phyloP scores from a whole-genome alignment of 2,329 filamentous ascomycete genomes.

The Aureobasidium uvarum region DNA sequence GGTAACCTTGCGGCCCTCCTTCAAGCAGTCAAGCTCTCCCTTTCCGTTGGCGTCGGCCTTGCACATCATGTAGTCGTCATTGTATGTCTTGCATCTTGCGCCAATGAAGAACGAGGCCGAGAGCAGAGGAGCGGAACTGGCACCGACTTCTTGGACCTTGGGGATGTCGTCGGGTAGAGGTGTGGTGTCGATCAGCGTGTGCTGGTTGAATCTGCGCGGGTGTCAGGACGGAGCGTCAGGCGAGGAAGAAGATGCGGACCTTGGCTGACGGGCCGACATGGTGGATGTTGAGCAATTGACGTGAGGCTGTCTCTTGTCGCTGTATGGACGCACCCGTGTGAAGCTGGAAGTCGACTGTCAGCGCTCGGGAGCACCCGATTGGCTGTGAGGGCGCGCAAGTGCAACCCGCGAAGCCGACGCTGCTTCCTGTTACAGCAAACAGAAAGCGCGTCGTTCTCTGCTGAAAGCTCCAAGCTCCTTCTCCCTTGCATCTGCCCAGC shows the following conservation, averaged over 20 bases:
- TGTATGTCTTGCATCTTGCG: constrained; percentile 88
- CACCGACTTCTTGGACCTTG: constrained; percentile 87
- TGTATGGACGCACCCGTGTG: constrained; percentile 14
- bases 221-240: constrained; percentile 27
- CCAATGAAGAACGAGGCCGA: constrained; percentile 97
- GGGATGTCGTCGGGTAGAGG: constrained; percentile 90
- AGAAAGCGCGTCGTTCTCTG: constrained; percentile 20
- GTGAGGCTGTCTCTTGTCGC: constrained; percentile 8
- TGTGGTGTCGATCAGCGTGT: constrained; percentile 91
- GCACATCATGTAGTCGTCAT: constrained; percentile 99
- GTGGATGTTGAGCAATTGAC: constrained; percentile 40
- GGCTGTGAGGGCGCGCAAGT: neutral
- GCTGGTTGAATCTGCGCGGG: constrained; percentile 81
- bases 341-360: constrained; percentile 25
- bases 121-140: constrained; percentile 86
- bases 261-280: constrained; percentile 61
- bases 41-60: constrained; percentile 89
- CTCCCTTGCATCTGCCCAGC: constrained; percentile 11
- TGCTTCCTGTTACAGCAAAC: constrained; percentile 4
- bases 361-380: constrained; percentile 25
- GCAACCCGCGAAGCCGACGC: constrained; percentile 13
- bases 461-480: constrained; percentile 16
- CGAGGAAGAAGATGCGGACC: constrained; percentile 45
- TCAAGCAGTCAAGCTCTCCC: constrained; percentile 92
- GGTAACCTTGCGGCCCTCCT: constrained; percentile 94